Base-by-base conservation (phyloP, 306 rosid species). In the Cucumis cinereus region DNA sequence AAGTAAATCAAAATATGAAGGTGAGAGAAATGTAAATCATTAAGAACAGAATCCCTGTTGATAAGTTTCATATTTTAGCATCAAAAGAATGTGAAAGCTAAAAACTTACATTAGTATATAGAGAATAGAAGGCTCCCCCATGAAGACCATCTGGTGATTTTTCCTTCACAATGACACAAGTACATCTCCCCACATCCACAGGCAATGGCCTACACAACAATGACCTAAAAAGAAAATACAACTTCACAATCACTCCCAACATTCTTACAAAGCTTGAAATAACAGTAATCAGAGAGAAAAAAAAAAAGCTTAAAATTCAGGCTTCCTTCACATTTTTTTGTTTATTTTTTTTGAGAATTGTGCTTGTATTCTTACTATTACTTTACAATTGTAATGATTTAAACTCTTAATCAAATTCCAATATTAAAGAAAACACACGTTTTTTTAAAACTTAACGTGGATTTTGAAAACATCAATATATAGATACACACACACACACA, bases 201-300 rank as follows among this genome's bases (percentile, higher is more conserved):
- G 98, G 97, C 87, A 93, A 85, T 53, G 94, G 91, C 82, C 97
- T 83, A 75, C 91, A 90, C 26, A 93, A 73, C 86, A 93, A 82
- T 26, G 94, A 87, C 87, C 98, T 89, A 82, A 78, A 75, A 45
- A n/a, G 40, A 38, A 63, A 19, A 20, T 52, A n/a, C 10, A 59
- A 13, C 17, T 47, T 13, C 58, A 24, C n/a, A 55, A 12, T 54
- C 24, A 28, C 14, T 30, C 8, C 41, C 8, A 8, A 10, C 22
- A 73, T 47, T 15, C 73, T 41, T n/a, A 17, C 10, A 15, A 55
- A 56, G 1, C 20, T 20, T 2, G 7, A 45, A 45, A 45, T 45
- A 45, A 45, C 52, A 45, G 12, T 45, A 45, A 45, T 45, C 49
- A 11, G 49, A 43, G 49, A 43, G n/a, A 43, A 10, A 43, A 11